These are phyloP conservation scores for Clathrospora elynae DNA, from an alignment of 2,329 filamentous ascomycete species.

Conservation along the genomic window DNA sequence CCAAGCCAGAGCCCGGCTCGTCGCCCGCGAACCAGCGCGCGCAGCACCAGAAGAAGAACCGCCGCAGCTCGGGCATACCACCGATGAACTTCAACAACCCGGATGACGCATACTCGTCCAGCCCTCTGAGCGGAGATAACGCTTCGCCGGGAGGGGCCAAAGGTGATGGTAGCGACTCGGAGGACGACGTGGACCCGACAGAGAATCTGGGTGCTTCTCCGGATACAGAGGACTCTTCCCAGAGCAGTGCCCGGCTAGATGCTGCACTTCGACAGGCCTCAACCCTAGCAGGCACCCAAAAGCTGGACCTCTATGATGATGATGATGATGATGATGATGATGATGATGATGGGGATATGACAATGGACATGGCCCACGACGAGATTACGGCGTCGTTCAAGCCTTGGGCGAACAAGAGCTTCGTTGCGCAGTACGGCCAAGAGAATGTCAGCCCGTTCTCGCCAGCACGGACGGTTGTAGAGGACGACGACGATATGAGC, in stretches of 20 bases:
- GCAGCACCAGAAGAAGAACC: conserved; percentile 63
- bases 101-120: conserved; percentile 73
- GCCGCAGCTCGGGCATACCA: conserved; percentile 69
- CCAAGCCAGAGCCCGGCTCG: conserved; percentile 61
- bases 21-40: conserved; percentile 70
- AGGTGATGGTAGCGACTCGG: conserved; percentile 60
- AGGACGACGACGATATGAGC: conserved; percentile 69
- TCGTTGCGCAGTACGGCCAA: conserved; percentile 51
- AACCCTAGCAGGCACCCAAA: conserved; percentile 73
- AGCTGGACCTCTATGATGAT: conserved; percentile 55
- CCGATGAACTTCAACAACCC: conserved; percentile 68
- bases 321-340: conserved; percentile 55
- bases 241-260: conserved; percentile 75
- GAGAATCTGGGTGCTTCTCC: conserved; percentile 62
- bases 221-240: conserved; percentile 62
- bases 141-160: conserved; percentile 49
- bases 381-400: conserved; percentile 75
- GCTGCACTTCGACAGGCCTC: conserved; percentile 77
- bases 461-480: conserved; percentile 50
- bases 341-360: conserved; percentile 59
- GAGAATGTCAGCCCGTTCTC: conserved; percentile 59
- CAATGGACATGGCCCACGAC: conserved; percentile 63
- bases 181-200: conserved; percentile 73
- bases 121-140: conserved; percentile 70
- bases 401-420: conserved; percentile 69